Conservation (phyloP, 2,329 filamentous ascomycete species). For the Aureobasidium pullulans region DNA sequence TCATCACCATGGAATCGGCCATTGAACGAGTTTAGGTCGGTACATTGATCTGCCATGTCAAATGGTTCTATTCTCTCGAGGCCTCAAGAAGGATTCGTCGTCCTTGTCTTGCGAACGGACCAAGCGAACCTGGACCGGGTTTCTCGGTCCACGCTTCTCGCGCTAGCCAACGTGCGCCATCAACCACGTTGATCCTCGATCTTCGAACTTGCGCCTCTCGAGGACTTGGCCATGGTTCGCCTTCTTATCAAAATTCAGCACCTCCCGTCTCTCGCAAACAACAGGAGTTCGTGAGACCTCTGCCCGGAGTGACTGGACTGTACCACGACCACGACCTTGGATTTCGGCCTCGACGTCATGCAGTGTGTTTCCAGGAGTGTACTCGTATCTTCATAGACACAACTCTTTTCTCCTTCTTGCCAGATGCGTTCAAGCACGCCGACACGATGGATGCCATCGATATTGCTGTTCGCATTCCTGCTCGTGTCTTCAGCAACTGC, state of each 20-base stretch:
- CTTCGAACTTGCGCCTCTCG: no score
- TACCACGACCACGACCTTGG: neutral
- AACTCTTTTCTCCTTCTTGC: neutral
- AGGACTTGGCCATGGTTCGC: no score
- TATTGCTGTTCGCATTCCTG: neutral
- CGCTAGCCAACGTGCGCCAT: neutral
- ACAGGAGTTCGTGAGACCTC: neutral
- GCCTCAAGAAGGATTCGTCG: neutral
- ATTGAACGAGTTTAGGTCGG: no score
- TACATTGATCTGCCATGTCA: no score
- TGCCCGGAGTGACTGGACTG: neutral
- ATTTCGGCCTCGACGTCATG: neutral
- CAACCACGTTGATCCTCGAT: neutral
- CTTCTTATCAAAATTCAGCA: neutral
- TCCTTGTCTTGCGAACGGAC: neutral
- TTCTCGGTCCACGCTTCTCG: neutral
- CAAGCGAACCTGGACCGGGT: neutral
- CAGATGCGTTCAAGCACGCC: neutral
- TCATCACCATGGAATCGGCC: no score
- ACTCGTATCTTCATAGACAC: neutral
- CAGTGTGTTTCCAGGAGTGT: neutral
- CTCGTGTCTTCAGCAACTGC: neutral
- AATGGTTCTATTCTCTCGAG: no score
- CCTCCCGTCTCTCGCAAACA: neutral
- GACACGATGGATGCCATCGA: neutral